These are phyloP conservation scores for Galerina marginata DNA, from an alignment of 768 basidiomycete genomes.

Conservation along the genomic window DNA sequence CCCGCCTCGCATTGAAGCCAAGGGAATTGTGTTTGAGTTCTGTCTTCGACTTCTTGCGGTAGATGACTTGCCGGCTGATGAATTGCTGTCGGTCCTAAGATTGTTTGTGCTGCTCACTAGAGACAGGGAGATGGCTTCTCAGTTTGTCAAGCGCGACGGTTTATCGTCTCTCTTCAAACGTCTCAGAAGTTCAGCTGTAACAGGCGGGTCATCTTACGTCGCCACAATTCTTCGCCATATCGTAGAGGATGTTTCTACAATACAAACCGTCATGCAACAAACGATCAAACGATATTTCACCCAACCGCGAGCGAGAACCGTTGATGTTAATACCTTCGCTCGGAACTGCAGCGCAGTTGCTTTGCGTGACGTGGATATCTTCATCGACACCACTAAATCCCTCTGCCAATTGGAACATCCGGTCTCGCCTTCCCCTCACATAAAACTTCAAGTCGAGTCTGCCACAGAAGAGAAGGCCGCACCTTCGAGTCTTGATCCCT, in stretches of 20 bases:
- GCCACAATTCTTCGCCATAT: slow-evolving; percentile 91
- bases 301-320: slow-evolving; percentile 67
- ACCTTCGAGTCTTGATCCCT: slow-evolving; percentile 23
- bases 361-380: slow-evolving; percentile 76
- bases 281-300: slow-evolving; percentile 83
- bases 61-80: slow-evolving; percentile 73
- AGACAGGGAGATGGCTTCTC: slow-evolving; percentile 63
- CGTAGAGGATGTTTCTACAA: slow-evolving; percentile 72
- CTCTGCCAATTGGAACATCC: slow-evolving; percentile 78
- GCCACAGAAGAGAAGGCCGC: slow-evolving; percentile 26
- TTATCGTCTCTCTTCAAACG: slow-evolving; percentile 68
- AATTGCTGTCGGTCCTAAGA: slow-evolving; percentile 81
- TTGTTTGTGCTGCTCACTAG: slow-evolving; percentile 86
- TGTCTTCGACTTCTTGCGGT: slow-evolving; percentile 73
- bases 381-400: slow-evolving; percentile 74
- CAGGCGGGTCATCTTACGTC: slow-evolving; percentile 81
- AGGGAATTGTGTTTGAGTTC: slow-evolving; percentile 74
- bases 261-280: slow-evolving; percentile 79
- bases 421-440: slow-evolving; percentile 57
- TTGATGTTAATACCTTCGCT: slow-evolving; percentile 76
- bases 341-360: slow-evolving; percentile 80
- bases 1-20: slow-evolving; percentile 65
- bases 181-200: slow-evolving; percentile 62
- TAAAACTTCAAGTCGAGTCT: slow-evolving; percentile 56
- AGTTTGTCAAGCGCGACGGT: slow-evolving; percentile 74